Conservation (phyloP, 2,329 filamentous ascomycete species). For the Ophiosphaerella herpotricha region DNA sequence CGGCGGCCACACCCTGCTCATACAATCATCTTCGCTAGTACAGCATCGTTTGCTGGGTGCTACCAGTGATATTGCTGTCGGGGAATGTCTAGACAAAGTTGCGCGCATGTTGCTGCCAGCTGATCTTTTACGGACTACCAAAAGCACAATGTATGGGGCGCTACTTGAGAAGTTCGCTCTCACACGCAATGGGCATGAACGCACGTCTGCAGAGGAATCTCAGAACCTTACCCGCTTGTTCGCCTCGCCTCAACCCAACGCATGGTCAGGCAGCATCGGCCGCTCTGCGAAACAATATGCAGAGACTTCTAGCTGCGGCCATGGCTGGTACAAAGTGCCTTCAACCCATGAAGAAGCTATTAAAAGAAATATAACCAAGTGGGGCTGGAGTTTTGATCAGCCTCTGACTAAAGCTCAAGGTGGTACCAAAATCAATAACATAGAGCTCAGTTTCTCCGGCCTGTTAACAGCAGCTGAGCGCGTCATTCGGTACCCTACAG, state of each 20-base stretch:
- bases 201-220: not conserved
- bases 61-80: conserved; percentile 81
- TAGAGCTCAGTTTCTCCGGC: conserved; percentile 65
- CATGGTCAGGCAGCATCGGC: not conserved
- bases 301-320: conserved; percentile 21
- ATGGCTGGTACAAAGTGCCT: conserved; percentile 63
- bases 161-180: conserved; percentile 82
- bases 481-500: conserved; percentile 52
- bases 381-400: conserved; percentile 70
- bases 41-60: conserved; percentile 75
- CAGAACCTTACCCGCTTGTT: not conserved
- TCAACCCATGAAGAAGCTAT: conserved; percentile 63
- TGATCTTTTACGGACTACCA: conserved; percentile 57
- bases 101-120: conserved; percentile 75
- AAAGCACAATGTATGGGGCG: conserved; percentile 78
- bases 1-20: conserved; percentile 87
- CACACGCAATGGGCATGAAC: conserved; percentile 39
- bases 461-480: conserved; percentile 68
- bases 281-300: conserved; percentile 29
- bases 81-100: conserved; percentile 86
- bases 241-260: not conserved
- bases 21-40: conserved; percentile 70
- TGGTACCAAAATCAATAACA: conserved; percentile 35
- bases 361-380: conserved; percentile 51
- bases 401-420: conserved; percentile 62